Conservation (phyloP, 768 basidiomycete genomes). For the Imleria badia region DNA sequence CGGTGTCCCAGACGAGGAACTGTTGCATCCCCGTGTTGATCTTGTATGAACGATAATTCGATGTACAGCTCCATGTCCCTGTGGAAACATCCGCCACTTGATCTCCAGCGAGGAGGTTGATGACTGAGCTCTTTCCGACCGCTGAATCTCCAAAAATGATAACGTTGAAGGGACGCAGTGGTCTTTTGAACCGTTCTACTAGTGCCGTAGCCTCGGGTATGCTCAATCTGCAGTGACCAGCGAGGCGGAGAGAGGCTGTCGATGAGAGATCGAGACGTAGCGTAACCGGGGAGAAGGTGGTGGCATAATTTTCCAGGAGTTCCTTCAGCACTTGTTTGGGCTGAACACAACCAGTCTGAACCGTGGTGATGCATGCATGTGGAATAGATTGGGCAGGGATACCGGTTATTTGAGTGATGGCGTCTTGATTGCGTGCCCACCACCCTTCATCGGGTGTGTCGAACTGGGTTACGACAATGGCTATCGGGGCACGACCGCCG, state of each 20-base stretch:
- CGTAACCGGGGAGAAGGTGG: background rate
- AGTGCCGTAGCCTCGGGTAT: background rate
- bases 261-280: background rate
- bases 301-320: background rate
- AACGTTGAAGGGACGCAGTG: constrained; percentile 18
- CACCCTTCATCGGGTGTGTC: too few species aligned
- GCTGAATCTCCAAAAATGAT: constrained; percentile 35
- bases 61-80: background rate
- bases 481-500: too few species aligned
- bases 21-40: background rate
- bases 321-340: background rate
- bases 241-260: background rate
- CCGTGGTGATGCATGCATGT: background rate
- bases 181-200: background rate
- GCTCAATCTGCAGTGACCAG: background rate
- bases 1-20: constrained; percentile 4
- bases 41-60: background rate
- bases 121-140: constrained; percentile 1
- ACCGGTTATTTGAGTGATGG: too few species aligned
- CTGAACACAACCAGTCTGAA: background rate
- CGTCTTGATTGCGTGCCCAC: too few species aligned
- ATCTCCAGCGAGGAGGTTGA: constrained; percentile 1
- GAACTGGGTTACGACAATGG: too few species aligned
- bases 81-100: background rate
- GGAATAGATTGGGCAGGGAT: too few species aligned